These are phyloP conservation scores for Ophiocordyceps robertsii DNA, from an alignment of 2,329 filamentous ascomycete species.

Conservation along the genomic window DNA sequence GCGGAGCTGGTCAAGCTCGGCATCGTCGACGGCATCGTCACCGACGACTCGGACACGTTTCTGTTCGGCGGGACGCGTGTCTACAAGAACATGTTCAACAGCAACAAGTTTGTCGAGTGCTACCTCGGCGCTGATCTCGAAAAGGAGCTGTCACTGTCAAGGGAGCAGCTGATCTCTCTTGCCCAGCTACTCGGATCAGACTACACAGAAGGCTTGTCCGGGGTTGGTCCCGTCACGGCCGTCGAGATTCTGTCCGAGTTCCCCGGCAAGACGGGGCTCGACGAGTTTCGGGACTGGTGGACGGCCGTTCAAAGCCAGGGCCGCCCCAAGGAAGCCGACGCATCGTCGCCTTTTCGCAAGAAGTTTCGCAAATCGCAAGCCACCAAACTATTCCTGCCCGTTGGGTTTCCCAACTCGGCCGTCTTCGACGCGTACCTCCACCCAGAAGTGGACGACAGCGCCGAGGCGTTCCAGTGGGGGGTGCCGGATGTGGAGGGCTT, in stretches of 20 bases:
- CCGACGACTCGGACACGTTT: slow-evolving; percentile 93
- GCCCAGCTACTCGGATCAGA: slow-evolving; percentile 88
- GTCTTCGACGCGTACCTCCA: slow-evolving; percentile 75
- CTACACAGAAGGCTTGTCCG: slow-evolving; percentile 84
- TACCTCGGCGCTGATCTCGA: slow-evolving; percentile 77
- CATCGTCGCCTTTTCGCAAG: slow-evolving; percentile 53
- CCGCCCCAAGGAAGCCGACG: slow-evolving; percentile 51
- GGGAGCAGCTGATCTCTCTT: slow-evolving; percentile 77
- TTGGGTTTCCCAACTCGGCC: slow-evolving; percentile 61
- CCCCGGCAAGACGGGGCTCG: slow-evolving; percentile 43
- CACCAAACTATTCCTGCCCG: slow-evolving; percentile 75
- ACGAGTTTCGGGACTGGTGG: slow-evolving; percentile 85
- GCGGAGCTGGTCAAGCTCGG: slow-evolving; percentile 77
- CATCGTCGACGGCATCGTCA: slow-evolving; percentile 93
- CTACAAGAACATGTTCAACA: slow-evolving; percentile 99
- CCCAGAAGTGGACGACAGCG: slow-evolving; percentile 71
- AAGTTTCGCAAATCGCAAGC: slow-evolving; percentile 74
- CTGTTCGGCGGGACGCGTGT: slow-evolving; percentile 91
- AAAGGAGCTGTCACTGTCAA: slow-evolving; percentile 74
- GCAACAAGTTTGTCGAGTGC: slow-evolving; percentile 95
- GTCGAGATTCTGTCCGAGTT: slow-evolving; percentile 93
- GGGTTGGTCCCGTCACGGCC: slow-evolving; percentile 87
- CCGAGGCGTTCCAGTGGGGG: slow-evolving; percentile 84
- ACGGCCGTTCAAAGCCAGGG: slow-evolving; percentile 54
- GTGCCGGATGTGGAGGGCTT: slow-evolving; percentile 84